Base-by-base conservation (phyloP, 768 basidiomycete species). In the Butyriboletus loyo region DNA sequence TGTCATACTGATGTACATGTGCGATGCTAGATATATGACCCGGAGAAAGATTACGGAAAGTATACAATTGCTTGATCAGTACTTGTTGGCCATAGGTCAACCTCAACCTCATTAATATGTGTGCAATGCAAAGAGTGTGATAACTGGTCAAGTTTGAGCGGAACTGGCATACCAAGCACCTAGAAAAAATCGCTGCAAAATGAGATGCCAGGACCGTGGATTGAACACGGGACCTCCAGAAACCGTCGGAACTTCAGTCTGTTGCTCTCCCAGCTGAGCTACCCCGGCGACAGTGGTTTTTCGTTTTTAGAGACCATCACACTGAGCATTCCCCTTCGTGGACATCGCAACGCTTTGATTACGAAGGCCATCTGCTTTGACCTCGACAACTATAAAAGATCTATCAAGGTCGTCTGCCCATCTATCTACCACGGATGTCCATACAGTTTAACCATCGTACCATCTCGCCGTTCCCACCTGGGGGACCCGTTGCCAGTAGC, bases 1-100 rank as follows among this genome's bases (percentile, higher is more conserved):
- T 36, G 15, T 10, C 32, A 10, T 24, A 22, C 44, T 62, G 28
- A 59, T 42, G 19, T 10, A 27, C 5, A 34, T 42, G 35, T 11
- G 28, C 30, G 10, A 31, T 30, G 3, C 36, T 46, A 91, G 89
- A 83, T 97, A 7, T 98, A 93, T 57, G 93, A 97, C 63, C 93
- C 95, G 0, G 89, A 94, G 74, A 96, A 90, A 77, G 84, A 83
- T 54, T 97, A 97, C 55, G 93, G 94, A 31, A 86, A 90, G 58
- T 98, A 98, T 63, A 92, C 91, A 22, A 89, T 93, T 56, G 77
- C 80, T 10, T 79, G 48, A 64, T 28, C n/a, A 17, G 21, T 50
- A 31, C 24, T 42, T 19, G 42, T 52, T 34, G 28, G 22, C 41
- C 39, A 49, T 4, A 31, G 64, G 40, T 19, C 17, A 24, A 30